These are phyloP conservation scores for Xerocomellus amylosporus DNA, from an alignment of 768 basidiomycete species.

Conservation along the genomic window DNA sequence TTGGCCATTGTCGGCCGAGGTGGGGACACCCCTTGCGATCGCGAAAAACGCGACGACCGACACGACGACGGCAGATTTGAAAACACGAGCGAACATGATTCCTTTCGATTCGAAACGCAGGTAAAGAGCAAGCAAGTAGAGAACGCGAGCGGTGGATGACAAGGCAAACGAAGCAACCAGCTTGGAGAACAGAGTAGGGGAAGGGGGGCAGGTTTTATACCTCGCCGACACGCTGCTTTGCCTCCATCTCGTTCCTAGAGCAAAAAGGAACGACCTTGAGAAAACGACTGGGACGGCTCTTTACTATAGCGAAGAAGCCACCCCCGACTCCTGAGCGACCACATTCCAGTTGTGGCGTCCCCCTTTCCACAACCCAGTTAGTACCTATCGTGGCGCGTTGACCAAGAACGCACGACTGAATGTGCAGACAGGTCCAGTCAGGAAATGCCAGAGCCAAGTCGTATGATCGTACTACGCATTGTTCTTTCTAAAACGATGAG, in stretches of 20 bases:
- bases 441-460: slow-evolving; percentile 2
- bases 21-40: neutral
- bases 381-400: neutral
- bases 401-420: neutral
- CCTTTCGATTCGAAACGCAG: neutral
- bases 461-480: neutral
- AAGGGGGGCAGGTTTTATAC: slow-evolving; percentile 7
- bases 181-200: neutral
- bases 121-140: neutral
- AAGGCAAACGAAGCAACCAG: neutral
- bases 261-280: neutral
- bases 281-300: neutral
- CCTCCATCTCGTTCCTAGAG: neutral
- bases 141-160: neutral
- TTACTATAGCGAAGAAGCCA: slow-evolving; percentile 7
- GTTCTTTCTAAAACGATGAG: neutral
- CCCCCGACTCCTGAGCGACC: neutral
- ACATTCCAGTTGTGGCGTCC: slow-evolving; percentile 7
- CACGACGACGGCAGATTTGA: slow-evolving; percentile 12
- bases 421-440: neutral
- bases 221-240: neutral
- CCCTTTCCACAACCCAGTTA: slow-evolving; percentile 1
- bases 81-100: slow-evolving; percentile 11
- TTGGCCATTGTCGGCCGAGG: neutral
- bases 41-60: slow-evolving; percentile 9